A percentile compares a stretch with the other conserved stretches of the same genome.
Conservation (phyloP, 805 yeast species). For the Nakazawaea pomicola region DNA sequence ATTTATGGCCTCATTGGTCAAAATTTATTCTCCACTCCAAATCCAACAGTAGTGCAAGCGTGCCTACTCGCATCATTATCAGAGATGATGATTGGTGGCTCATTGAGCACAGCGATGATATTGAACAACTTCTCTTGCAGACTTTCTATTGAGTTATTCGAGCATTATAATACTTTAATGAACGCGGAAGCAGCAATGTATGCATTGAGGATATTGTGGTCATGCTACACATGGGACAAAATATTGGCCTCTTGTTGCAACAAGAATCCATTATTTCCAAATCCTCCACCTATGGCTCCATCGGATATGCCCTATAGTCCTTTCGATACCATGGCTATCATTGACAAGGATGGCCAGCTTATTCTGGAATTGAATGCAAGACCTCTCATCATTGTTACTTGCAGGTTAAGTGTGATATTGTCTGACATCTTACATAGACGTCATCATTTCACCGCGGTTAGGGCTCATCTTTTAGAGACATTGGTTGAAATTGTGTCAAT, state of each 20-base stretch:
- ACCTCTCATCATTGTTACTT: slow-evolving; percentile 13
- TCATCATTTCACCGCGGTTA: slow-evolving; percentile 9
- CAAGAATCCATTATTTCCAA: slow-evolving; percentile 11
- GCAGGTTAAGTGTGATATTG: slow-evolving; percentile 12
- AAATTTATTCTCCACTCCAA: neutral
- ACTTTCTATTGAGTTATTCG: slow-evolving; percentile 9
- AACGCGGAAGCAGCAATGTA: neutral
- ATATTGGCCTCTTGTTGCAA: slow-evolving; percentile 10
- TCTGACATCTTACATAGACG: slow-evolving; percentile 9
- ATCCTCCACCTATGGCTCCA: slow-evolving; percentile 13
- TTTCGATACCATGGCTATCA: slow-evolving; percentile 10
- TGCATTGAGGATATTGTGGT: slow-evolving; percentile 14
- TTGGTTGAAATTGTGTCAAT: neutral
- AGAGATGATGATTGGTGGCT: slow-evolving; percentile 7
- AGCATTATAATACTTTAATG: slow-evolving; percentile 3
- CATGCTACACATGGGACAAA: slow-evolving; percentile 16
- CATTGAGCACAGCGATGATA: neutral
- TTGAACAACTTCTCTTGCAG: slow-evolving; percentile 4
- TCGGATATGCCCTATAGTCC: slow-evolving; percentile 10
- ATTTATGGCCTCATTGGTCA: neutral
- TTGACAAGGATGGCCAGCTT: slow-evolving; percentile 5
- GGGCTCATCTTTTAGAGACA: slow-evolving; percentile 8
- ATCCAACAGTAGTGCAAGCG: slow-evolving; percentile 1
- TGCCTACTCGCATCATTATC: slow-evolving; percentile 7
- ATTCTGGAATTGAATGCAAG: slow-evolving; percentile 10